Conservation (phyloP, 495 filamentous ascomycete genomes). For the Podospora conica region DNA sequence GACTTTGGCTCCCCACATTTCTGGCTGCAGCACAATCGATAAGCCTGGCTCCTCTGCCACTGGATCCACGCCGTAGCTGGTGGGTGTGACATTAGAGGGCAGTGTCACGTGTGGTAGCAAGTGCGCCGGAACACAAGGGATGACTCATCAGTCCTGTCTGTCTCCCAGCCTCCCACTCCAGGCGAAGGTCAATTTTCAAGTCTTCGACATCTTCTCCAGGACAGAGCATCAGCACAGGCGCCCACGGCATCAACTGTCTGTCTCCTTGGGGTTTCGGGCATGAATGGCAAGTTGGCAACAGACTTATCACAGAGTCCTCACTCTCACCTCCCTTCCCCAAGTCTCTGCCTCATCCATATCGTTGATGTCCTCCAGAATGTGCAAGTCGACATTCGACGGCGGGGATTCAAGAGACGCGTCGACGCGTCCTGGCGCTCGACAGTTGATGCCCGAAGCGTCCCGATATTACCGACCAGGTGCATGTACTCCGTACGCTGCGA, state of each 20-base stretch:
- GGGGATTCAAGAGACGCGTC: neutral
- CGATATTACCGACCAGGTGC: neutral
- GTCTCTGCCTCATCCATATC: too few species aligned
- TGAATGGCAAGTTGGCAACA: too few species aligned
- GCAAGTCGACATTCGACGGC: too few species aligned
- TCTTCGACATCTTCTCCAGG: neutral
- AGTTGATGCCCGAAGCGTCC: neutral
- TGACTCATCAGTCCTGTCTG: neutral
- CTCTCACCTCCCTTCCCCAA: too few species aligned
- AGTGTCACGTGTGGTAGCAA: neutral
- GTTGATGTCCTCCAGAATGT: too few species aligned
- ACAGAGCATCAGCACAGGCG: too few species aligned
- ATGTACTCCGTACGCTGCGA: conserved; percentile 5
- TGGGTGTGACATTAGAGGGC: neutral
- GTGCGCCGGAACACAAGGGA: neutral
- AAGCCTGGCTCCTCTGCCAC: neutral
- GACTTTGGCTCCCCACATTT: conserved; percentile 5
- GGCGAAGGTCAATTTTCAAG: neutral
- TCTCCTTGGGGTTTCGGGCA: too few species aligned
- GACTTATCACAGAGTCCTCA: too few species aligned
- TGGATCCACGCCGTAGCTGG: neutral
- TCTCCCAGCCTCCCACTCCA: neutral
- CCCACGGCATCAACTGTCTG: too few species aligned
- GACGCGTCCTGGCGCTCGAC: neutral
- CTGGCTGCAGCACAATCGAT: neutral